Percentiles rank a stretch among this genome's conserved stretches.
Evolutionary conservation across 2,329 filamentous ascomycete species (phyloP).

Genomic region (Penicillium sp.): DNA sequence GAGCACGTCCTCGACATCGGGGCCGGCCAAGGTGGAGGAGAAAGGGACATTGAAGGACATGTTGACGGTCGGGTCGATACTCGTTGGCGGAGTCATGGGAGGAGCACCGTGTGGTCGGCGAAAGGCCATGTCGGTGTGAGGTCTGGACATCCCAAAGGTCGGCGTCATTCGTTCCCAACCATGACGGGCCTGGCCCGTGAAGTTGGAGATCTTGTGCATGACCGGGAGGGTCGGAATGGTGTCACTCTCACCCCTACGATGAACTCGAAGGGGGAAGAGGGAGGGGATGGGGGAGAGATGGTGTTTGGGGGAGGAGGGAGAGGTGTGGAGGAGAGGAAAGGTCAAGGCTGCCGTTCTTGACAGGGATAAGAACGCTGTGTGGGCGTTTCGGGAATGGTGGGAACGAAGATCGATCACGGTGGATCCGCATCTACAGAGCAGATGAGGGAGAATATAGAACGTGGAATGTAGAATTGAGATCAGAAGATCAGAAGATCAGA

Average conservation of each 20-base stretch:
- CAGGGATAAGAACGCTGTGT: constrained; percentile 40
- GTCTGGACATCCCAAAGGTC: constrained; percentile 66
- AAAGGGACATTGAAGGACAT: constrained; percentile 98
- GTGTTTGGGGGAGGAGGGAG: constrained; percentile 17
- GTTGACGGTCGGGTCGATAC: constrained; percentile 78
- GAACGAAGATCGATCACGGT: constrained; percentile 30
- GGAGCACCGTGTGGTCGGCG: constrained; percentile 58
- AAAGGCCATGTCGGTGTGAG: constrained; percentile 61
- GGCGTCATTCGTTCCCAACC: constrained; percentile 71
- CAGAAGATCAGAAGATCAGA: neutral
- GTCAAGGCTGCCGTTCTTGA: constrained; percentile 33
- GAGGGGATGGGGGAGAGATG: constrained; percentile 11
- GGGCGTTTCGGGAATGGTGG: constrained; percentile 35
- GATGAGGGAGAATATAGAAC: constrained; percentile 23
- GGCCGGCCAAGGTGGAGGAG: constrained; percentile 86
- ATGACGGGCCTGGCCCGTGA: constrained; percentile 68
- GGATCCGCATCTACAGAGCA: too few relatives aligned
- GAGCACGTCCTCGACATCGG: constrained; percentile 91
- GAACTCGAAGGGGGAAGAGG: constrained; percentile 35
- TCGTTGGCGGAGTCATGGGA: constrained; percentile 67
- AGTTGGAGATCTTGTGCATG: constrained; percentile 73
- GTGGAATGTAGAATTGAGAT: too few relatives aligned
- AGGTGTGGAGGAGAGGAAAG: constrained; percentile 11
- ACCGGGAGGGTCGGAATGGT: constrained; percentile 23
- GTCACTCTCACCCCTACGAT: constrained; percentile 42